Base-by-base conservation (phyloP, 805 yeast genomes). In the Isabelozyma heimii region DNA sequence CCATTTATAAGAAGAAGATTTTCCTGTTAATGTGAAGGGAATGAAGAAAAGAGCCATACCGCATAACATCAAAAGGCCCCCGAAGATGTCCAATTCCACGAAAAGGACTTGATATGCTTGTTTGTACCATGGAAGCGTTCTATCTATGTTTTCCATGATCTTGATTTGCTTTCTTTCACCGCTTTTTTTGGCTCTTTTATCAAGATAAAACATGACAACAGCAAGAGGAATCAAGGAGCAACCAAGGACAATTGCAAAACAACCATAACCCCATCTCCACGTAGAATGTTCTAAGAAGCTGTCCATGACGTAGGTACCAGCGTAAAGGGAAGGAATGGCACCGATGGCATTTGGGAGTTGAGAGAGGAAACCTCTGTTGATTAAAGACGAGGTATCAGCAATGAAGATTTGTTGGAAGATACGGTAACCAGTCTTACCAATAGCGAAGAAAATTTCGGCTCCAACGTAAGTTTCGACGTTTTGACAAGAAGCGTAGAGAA, bases 341-440 rank as follows among this genome's bases (percentile, higher is more conserved):
- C 63, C 55, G 13, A 61, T 33, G 27, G 66, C 61, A 37, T 72
- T 58, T 8, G 72, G 65, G 13, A 74, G 45, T 27, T 67, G 69
- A 14, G 66, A 51, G 47, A 66, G 54, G 8, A 73, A 52, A 10
- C 73, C 75, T 52, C 77, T 64, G 57, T 71, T 62, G 43, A 70
- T 62, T 56, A 75, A 57, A 14, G 67, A 63, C 16, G 77, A 69
- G 33, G 72, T 61, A 52, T 74, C 77, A 35, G 72, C 72, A 27
- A 64, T 48, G 15, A 66, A 59, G 43, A 65, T 62, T 56, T 67
- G 72, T 48, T 61, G 65, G 56, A 73, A 53, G 30, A 72, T 54
- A 42, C 60, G 55, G 44, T 72, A 56, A 30, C 75, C 77, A 8
- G 73, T 63, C 30, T 60, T 54, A 15, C 79, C 78, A 43, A 70